Conservation (phyloP, 192 early-diverging fungal species). For the Backusella tarrabulga region DNA sequence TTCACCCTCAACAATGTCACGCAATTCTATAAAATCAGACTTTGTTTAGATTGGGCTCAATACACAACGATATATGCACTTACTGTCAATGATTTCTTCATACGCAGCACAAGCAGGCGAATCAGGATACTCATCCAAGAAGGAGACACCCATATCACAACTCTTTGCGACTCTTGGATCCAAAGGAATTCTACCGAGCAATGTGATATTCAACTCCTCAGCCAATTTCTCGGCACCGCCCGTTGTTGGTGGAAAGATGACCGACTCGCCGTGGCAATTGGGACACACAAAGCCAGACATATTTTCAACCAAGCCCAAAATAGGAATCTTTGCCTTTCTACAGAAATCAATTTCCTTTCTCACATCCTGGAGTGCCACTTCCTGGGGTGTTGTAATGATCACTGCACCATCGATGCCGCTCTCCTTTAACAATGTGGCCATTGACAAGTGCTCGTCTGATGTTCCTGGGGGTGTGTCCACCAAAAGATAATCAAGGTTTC, state of each 20-base stretch:
- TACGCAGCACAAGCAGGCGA: constrained; percentile 81
- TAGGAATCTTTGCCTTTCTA: constrained; percentile 80
- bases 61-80: not conserved
- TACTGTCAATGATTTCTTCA: constrained; percentile 60
- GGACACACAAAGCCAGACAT: constrained; percentile 99
- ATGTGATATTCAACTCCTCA: constrained; percentile 56
- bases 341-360: constrained; percentile 98
- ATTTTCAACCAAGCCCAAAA: constrained; percentile 95
- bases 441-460: constrained; percentile 93
- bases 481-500: constrained; percentile 84
- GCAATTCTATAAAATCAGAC: not conserved
- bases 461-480: constrained; percentile 98
- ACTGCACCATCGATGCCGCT: constrained; percentile 85
- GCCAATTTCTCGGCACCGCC: constrained; percentile 71
- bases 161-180: constrained; percentile 78
- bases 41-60: not conserved
- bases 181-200: constrained; percentile 73
- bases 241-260: constrained; percentile 75
- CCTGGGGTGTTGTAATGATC: constrained; percentile 94
- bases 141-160: constrained; percentile 88
- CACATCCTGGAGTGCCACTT: constrained; percentile 86
- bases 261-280: constrained; percentile 69
- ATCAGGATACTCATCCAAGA: constrained; percentile 84
- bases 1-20: not conserved
- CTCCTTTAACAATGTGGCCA: constrained; percentile 75